Evolutionary conservation across 2,329 filamentous ascomycete genomes (phyloP), one percentile per base, ranked within the genome.

Genomic region (Blastomyces gilchristii): DNA sequence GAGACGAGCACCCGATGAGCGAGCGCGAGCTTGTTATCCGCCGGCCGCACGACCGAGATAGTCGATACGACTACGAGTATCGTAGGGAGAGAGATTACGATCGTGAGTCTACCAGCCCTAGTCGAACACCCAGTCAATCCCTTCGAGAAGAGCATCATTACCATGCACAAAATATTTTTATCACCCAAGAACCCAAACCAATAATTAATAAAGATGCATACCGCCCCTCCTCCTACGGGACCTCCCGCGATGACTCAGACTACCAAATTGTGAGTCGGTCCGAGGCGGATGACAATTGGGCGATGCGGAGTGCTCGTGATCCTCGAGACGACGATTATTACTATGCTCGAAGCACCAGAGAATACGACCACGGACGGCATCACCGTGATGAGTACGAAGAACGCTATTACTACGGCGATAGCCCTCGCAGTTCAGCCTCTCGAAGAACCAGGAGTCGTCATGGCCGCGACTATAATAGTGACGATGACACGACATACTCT

Each of bases 401-500:
- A 62, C 77, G 78, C 63, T 73, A 74, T 65, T 69, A 78, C 28
- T 78, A 76, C 61, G 78, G 80, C 63, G 69, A 83, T 58, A 80
- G 79, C 63, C 81, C 81, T 5, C 74, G 76, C 58, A 81, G 83
- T 68, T 82, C 81, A 18, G 75, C 81, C 58, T 83, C 81, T 12
- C 80, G 83, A 66, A 75, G 78, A 63, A 75, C 72, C 49, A 75
- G 75, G 54, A 76, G 78, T 58, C 57, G 28, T 47, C 68, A 70
- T 49, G 70, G 74, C 58, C 69, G 74, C 41, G 79, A 78, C 65
- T 84, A 82, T 70, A 83, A 76, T 68, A 80, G 83, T 68, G 84
- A 86, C 69, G 84, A 86, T 65, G 85, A 84, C 68, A 81, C 83
- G 69, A 82, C 85, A 62, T 85, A 85, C 68, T 76, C 85, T 47